phyloP scores from a whole-genome alignment of 148 eudicot species.

The Heliosperma pusillum region DNA sequence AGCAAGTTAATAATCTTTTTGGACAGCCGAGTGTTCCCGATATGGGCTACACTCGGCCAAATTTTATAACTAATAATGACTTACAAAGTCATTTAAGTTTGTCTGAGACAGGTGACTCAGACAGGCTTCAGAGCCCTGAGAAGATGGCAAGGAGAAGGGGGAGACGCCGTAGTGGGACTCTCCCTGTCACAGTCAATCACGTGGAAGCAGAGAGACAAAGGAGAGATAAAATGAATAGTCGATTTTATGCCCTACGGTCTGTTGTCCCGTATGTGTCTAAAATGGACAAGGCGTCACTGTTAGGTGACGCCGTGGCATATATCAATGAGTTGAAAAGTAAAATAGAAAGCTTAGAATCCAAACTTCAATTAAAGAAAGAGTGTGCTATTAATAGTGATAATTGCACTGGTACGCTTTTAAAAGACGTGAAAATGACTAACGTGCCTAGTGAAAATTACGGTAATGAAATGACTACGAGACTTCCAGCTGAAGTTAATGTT shows the following conservation, averaged over 20 bases:
- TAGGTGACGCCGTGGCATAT: constrained; percentile 73
- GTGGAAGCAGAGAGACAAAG: constrained; percentile 92
- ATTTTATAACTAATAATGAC: not conserved
- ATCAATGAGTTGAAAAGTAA: constrained; percentile 55
- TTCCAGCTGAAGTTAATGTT: constrained; percentile 44
- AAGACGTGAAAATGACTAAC: not conserved
- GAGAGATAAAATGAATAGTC: constrained; percentile 80
- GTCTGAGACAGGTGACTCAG: constrained; percentile 21
- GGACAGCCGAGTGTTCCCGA: constrained; percentile 19
- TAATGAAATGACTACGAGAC: not conserved
- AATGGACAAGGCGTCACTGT: constrained; percentile 90
- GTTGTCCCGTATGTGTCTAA: constrained; percentile 81
- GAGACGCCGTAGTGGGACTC: constrained; percentile 34
- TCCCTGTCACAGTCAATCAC: constrained; percentile 29
- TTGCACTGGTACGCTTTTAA: not conserved
- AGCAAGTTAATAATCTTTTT: constrained; percentile 43
- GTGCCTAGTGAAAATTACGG: constrained; percentile 26
- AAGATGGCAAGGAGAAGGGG: constrained; percentile 15
- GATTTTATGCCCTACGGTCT: constrained; percentile 80
- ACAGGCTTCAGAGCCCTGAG: not conserved
- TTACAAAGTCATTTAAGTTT: not conserved
- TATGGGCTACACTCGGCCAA: not conserved
- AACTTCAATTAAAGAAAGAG: constrained; percentile 11
- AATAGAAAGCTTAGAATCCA: constrained; percentile 37
- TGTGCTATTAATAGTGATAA: not conserved